Conservation (phyloP, 2,329 filamentous ascomycete genomes). For the Alternaria conjuncta region DNA sequence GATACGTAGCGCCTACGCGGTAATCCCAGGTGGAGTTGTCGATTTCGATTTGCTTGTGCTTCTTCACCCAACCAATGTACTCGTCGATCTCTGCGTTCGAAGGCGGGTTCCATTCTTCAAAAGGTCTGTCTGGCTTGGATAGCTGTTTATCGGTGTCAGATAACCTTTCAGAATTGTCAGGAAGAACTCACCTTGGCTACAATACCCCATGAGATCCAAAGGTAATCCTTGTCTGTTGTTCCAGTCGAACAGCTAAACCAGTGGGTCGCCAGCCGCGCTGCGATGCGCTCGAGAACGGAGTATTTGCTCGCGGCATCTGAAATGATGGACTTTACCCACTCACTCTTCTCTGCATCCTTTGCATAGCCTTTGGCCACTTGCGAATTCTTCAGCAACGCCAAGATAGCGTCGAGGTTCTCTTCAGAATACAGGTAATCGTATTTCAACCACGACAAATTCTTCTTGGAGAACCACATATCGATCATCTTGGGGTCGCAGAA, state of each 20-base stretch:
- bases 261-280: background rate
- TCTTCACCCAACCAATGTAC: background rate
- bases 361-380: constrained; percentile 15
- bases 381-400: constrained; percentile 7
- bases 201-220: background rate
- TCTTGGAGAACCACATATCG: background rate
- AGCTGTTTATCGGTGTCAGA: background rate
- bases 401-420: too few species aligned
- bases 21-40: background rate
- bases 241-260: constrained; percentile 3
- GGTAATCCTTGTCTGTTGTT: background rate
- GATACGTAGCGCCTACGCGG: background rate
- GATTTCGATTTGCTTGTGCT: background rate
- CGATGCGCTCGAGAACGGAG: constrained; percentile 1
- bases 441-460: background rate
- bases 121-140: background rate
- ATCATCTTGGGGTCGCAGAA: background rate
- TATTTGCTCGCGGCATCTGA: background rate
- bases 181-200: background rate
- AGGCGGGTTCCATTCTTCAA: background rate
- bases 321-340: constrained; percentile 7
- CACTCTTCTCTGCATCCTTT: constrained; percentile 5
- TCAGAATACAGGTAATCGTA: background rate
- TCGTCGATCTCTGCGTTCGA: background rate
- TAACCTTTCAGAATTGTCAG: background rate